Evolutionary conservation across 2,329 filamentous ascomycete species (phyloP), one percentile per base, ranked within the genome.

Genomic region (Neopestalotiopsis sp.): DNA sequence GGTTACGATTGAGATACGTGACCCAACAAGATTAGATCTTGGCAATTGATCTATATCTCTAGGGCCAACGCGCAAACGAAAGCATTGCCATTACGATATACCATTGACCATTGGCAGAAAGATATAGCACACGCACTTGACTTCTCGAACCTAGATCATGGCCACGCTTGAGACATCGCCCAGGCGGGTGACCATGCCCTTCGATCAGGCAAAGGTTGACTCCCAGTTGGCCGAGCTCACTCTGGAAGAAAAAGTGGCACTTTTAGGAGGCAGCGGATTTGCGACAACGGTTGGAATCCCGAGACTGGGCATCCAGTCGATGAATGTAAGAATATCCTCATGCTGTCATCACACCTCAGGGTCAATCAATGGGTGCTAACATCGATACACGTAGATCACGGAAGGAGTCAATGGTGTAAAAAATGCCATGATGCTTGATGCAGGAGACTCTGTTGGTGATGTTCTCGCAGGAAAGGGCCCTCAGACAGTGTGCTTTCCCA

Each of bases 201-300:
- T 53, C 45, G 45, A 53, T n/a, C 45, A 53, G 9, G 45, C 45
- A 20, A 53, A 53, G 17, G n/a, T 53, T 6, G n/a, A 53, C 45
- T 53, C 45, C n/a, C 45, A 20, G 71, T 89, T 92, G 40, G 86
- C 86, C 53, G 85, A 90, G 73, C 81, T 92, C 77, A 92, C 90
- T 5, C 79, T 92, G 69, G 80, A 87, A 24, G 90, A 92, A 79
- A 92, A 92, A 79, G 71, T 71, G 32, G 20, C 66, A 2, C 69
- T 73, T 0, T 66, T 73, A 14, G 71, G 70, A 0, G 71, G 71
- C 1, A 30, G 65, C 4, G 69, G 70, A 61, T 73, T 73, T 38
- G 69, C 69, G 5, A 69, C 71, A 12, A 69, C 69, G 24, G 67
- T 69, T 13, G 71, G 70, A 9, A 66, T 71, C 1, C 34, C 67